These are phyloP conservation scores for Mediolabrus comicus DNA, from an alignment of 108 stramenopile genomes.

Conservation along the genomic window DNA sequence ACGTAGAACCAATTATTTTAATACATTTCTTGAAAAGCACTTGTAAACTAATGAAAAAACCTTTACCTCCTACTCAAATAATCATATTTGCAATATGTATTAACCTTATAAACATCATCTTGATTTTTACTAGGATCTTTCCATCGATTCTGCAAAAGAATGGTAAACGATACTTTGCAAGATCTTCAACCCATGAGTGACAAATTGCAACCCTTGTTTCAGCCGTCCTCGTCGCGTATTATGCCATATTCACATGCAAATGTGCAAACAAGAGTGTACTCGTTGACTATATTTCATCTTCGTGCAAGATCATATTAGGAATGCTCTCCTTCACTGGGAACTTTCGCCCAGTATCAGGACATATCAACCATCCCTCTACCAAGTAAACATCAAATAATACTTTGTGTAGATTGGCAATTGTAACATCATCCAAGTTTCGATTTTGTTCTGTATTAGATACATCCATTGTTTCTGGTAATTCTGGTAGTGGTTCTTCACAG, in stretches of 20 bases:
- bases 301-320: slow-evolving; percentile 97
- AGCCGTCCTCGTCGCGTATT: too few relatives aligned
- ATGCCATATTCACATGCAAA: neutral
- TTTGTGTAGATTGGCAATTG: slow-evolving; percentile 56
- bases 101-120: too few relatives aligned
- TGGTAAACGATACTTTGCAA: too few relatives aligned
- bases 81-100: too few relatives aligned
- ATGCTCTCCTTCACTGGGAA: slow-evolving; percentile 93
- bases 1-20: too few relatives aligned
- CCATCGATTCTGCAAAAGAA: too few relatives aligned
- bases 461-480: slow-evolving; percentile 45
- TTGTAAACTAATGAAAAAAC: too few relatives aligned
- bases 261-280: neutral
- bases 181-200: too few relatives aligned
- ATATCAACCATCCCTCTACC: slow-evolving; percentile 84
- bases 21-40: too few relatives aligned
- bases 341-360: slow-evolving; percentile 89
- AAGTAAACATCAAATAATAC: slow-evolving; percentile 89
- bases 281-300: slow-evolving; percentile 88
- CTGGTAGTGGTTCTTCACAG: slow-evolving; percentile 48
- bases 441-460: slow-evolving; percentile 32
- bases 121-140: too few relatives aligned
- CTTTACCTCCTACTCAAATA: too few relatives aligned
- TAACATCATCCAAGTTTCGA: slow-evolving; percentile 28
- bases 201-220: too few relatives aligned